These are phyloP conservation scores for Elongisporangium anandrum DNA, from an alignment of 352 stramenopile genomes.

Conservation along the genomic window DNA sequence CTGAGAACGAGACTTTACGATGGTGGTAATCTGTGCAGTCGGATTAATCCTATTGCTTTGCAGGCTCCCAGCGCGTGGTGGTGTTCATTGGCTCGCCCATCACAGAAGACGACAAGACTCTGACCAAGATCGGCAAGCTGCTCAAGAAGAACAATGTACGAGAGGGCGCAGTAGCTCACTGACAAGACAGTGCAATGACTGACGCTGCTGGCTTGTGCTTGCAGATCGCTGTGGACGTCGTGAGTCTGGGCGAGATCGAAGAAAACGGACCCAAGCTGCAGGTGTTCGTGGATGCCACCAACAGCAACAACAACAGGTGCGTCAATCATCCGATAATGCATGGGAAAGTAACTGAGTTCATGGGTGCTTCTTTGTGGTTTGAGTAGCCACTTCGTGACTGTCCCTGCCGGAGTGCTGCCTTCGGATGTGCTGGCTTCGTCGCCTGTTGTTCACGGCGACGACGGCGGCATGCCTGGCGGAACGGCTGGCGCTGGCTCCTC, in stretches of 20 bases:
- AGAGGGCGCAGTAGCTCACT: too few relatives aligned
- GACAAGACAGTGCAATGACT: neutral
- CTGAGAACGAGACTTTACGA: slow-evolving; percentile 3
- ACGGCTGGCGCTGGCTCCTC: slow-evolving; percentile 27
- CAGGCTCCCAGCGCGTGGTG: slow-evolving; percentile 88
- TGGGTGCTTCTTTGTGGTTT: too few relatives aligned
- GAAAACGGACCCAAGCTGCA: slow-evolving; percentile 86
- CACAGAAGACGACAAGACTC: slow-evolving; percentile 84
- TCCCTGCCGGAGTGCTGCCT: slow-evolving; percentile 95
- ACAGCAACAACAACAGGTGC: slow-evolving; percentile 90
- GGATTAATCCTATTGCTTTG: neutral
- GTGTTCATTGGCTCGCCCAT: slow-evolving; percentile 97
- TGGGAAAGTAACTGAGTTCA: too few relatives aligned
- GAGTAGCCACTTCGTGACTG: slow-evolving; percentile 94
- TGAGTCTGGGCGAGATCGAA: slow-evolving; percentile 96
- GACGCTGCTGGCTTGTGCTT: slow-evolving; percentile 3
- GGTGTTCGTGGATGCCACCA: slow-evolving; percentile 90
- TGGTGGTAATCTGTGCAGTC: neutral
- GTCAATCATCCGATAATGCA: neutral
- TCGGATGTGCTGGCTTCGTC: slow-evolving; percentile 97
- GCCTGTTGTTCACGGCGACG: slow-evolving; percentile 91
- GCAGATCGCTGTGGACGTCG: slow-evolving; percentile 96
- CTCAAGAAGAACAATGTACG: slow-evolving; percentile 99
- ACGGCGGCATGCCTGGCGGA: slow-evolving; percentile 44
- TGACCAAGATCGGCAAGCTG: slow-evolving; percentile 96